Evolutionary conservation across 495 filamentous ascomycete genomes (phyloP).

Genomic region (Sporormia fimetaria): DNA sequence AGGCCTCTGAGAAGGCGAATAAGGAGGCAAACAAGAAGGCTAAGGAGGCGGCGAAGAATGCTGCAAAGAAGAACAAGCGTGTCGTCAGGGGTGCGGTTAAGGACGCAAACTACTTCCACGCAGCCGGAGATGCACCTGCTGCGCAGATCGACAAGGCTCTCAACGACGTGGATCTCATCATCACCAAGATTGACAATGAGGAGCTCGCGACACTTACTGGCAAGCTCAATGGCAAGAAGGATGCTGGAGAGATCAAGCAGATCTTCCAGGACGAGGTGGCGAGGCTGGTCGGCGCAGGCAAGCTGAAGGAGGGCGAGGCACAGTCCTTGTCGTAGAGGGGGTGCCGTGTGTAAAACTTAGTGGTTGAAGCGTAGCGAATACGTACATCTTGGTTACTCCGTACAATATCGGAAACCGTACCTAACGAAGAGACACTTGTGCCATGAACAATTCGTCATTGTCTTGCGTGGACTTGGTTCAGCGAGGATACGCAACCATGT

Average conservation of each 20-base stretch:
- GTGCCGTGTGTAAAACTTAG: background rate
- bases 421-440: too few relatives aligned
- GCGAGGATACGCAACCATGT: too few relatives aligned
- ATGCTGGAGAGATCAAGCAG: constrained; percentile 49
- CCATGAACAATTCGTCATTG: too few relatives aligned
- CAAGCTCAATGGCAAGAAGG: constrained; percentile 56
- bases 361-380: too few relatives aligned
- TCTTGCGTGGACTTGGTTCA: too few relatives aligned
- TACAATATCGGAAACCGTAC: too few relatives aligned
- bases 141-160: constrained; percentile 69
- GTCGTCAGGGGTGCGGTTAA: constrained; percentile 84
- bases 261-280: constrained; percentile 56
- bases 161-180: constrained; percentile 79
- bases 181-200: constrained; percentile 77
- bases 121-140: constrained; percentile 52
- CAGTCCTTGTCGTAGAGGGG: constrained; percentile 26
- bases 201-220: constrained; percentile 69
- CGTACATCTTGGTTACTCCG: background rate
- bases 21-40: constrained; percentile 85
- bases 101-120: constrained; percentile 87
- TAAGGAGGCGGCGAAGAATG: constrained; percentile 94
- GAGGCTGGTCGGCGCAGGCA: constrained; percentile 62
- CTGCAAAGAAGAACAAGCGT: constrained; percentile 98
- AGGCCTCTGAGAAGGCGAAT: constrained; percentile 71
- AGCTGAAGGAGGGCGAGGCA: constrained; percentile 67